phyloP scores from a whole-genome alignment of 1,139 yeast species.

The Geotrichum carabidarum region DNA sequence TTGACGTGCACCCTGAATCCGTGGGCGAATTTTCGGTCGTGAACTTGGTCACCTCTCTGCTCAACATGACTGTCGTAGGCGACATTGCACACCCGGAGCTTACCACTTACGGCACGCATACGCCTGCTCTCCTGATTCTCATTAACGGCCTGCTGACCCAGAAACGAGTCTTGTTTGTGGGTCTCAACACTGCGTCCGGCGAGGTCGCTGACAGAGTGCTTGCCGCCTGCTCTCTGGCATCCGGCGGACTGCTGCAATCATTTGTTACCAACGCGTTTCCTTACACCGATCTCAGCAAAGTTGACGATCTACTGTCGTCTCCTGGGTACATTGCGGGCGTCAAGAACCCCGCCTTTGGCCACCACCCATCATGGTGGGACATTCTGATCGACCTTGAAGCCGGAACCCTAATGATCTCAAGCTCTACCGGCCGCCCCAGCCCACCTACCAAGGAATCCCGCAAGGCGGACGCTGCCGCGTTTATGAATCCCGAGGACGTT shows the following conservation, averaged over 20 bases:
- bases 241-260: conserved; percentile 56
- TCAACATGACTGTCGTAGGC: conserved; percentile 25
- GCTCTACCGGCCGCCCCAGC: conserved; percentile 26
- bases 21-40: conserved; percentile 35
- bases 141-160: conserved; percentile 57
- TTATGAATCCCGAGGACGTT: conserved; percentile 29
- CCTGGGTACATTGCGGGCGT: conserved; percentile 61
- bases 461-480: neutral
- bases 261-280: conserved; percentile 50
- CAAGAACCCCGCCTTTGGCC: conserved; percentile 59
- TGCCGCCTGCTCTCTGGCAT: conserved; percentile 49
- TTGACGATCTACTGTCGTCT: conserved; percentile 50
- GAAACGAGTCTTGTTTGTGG: conserved; percentile 50
- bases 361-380: conserved; percentile 57
- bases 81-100: conserved; percentile 37
- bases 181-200: conserved; percentile 52
- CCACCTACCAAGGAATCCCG: conserved; percentile 11
- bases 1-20: conserved; percentile 33
- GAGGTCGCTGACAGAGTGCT: conserved; percentile 53
- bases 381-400: conserved; percentile 53
- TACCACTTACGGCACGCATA: conserved; percentile 50
- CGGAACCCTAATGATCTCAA: conserved; percentile 41
- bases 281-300: conserved; percentile 56
- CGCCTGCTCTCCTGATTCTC: conserved; percentile 55
- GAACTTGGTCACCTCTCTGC: conserved; percentile 27